Base-by-base conservation (phyloP, 495 filamentous ascomycete genomes). In the Daldinia grandis region DNA sequence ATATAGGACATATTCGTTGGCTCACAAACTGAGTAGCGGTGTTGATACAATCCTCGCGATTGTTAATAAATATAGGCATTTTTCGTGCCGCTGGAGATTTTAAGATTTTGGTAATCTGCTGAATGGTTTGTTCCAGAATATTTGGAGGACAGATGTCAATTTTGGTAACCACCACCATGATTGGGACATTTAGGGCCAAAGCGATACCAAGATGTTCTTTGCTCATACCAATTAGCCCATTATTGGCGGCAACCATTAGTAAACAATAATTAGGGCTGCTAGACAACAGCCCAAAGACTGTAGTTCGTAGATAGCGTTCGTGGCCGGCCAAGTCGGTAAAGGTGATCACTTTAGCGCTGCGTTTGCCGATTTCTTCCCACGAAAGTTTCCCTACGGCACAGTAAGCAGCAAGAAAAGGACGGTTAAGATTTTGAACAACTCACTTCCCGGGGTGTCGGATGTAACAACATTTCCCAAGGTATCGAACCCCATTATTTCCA, bases 401-500 rank as follows among this genome's bases (percentile, higher is more conserved):
- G 40, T 69, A 31, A 72, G 60, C 25, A 40, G 14, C 14, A 21
- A 33, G 12, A 33, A 14, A 5, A 17, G 3, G 1, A 19, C 38
- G 5, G 21, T 27, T 35, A 5, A 8, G 27, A 28, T 4, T 14
- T 42, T 24, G 2, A 28, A 21, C 14, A 49, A 76, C 76, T 93
- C 94, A 60, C 94, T 85, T 3, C 95, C 96, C 8, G 94, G 91
- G 0, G 91, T 90, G 55, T 88, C 88, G 27, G 91, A 93, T 28
- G 89, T 85, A 53, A 99, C 87, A 40, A 97, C 90, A 28, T 97
- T 91, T 17, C 96, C 95, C 59, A 85, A 87, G 63, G 90, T 92
- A 78, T 98, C 94, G 73, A 98, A 99, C 10, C 95, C 95, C 93
- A 99, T 95, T 54, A 99, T 99, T 79, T 99, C 95, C 93, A 97